Base-by-base conservation (phyloP, 139 green algal species). In the Chlamydomonas applanata region DNA sequence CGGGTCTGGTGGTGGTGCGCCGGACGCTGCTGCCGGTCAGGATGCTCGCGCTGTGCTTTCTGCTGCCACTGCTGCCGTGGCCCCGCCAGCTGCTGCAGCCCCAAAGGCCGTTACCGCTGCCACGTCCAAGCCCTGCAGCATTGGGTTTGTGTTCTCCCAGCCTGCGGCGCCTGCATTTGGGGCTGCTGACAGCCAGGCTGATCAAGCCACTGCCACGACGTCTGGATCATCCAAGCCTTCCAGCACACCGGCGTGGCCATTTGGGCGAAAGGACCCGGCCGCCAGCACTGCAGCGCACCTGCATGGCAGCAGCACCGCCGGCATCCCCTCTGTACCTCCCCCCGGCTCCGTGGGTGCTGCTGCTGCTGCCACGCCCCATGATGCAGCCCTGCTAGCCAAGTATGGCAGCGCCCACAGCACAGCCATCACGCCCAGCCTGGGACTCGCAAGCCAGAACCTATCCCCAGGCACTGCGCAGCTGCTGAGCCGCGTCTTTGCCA, bases 401-500 rank as follows among this genome's bases (percentile, higher is more conserved):
- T 66, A 66, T 30, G 59, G n/a, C 24, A 40, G n/a, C n/a, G 59
- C 59, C 59, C 22, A 24, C n/a, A 29, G n/a, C 59, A 40, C 24
- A 24, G 11, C 25, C 25, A 35, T 19, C n/a, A 66, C 59, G n/a
- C 30, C 59, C 30, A 29, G n/a, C 59, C 59, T 40, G 59, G 59
- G 11, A 11, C 54, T 62, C 13, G 22, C 54, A 9, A 33, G 54
- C 54, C 22, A 27, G 22, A 27, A 33, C 40, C 40, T 49, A 11
- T 49, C 40, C 40, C 40, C 40, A 49, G 40, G 40, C 40, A 66
- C 59, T 3, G 29, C 59, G 22, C 30, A 29, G 25, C 59, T 66
- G 59, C 59, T 66, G n/a, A 66, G 25, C n/a, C 59, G 59, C n/a
- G 59, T 66, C n/a, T 66, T 66, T 35, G 59, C n/a, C 22, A 62